phyloP scores from a whole-genome alignment of 1,284 basidiomycete species.

The Cerioporus squamosus region DNA sequence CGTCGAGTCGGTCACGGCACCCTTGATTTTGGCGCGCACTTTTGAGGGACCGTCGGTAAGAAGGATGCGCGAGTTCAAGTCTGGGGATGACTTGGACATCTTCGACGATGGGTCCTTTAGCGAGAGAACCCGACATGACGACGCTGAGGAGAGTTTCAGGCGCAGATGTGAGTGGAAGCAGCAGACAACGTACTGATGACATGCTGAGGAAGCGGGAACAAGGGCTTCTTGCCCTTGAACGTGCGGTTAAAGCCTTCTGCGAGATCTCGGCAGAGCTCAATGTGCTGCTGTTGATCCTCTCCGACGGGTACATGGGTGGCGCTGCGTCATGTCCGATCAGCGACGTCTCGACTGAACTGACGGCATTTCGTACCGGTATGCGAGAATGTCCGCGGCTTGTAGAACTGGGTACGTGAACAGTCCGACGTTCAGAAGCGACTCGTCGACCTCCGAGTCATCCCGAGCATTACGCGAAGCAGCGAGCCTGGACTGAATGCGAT shows the following conservation, averaged over 20 bases:
- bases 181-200: constrained; percentile 66
- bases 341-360: background rate
- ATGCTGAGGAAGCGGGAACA: constrained; percentile 78
- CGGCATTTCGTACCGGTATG: constrained; percentile 66
- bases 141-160: constrained; percentile 52
- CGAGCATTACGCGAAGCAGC: constrained; percentile 77
- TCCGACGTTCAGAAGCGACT: constrained; percentile 82
- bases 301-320: constrained; percentile 95
- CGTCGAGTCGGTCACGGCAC: constrained; percentile 87
- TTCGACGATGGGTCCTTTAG: constrained; percentile 86
- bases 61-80: constrained; percentile 82
- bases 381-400: constrained; percentile 92
- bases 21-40: constrained; percentile 76
- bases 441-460: constrained; percentile 78
- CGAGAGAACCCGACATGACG: constrained; percentile 79
- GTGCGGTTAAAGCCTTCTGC: constrained; percentile 84
- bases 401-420: constrained; percentile 93
- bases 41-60: constrained; percentile 75
- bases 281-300: constrained; percentile 94
- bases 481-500: constrained; percentile 64
- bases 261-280: constrained; percentile 86
- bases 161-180: background rate
- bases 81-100: constrained; percentile 94
- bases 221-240: constrained; percentile 43
- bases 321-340: constrained; percentile 41